phyloP scores from a whole-genome alignment of 1,139 yeast species.

The Geotrichum citri-aurantii region DNA sequence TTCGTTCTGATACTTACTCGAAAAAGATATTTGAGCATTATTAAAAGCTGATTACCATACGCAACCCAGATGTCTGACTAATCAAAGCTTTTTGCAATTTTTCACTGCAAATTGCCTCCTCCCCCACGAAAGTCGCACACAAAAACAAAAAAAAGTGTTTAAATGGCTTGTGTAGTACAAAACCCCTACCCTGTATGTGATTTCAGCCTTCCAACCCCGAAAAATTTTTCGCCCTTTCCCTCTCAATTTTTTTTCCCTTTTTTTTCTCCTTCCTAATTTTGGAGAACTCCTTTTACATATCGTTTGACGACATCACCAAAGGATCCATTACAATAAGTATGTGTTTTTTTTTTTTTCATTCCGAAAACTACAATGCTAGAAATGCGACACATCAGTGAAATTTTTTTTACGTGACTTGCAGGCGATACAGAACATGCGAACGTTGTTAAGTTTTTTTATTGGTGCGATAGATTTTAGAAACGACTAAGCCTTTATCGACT shows the following conservation, averaged over 20 bases:
- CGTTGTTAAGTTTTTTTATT: not conserved
- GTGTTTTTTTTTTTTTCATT: not conserved
- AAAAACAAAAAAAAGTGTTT: not conserved
- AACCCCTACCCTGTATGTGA: constrained; percentile 9
- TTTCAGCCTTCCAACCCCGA: not conserved
- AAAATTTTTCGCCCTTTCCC: not conserved
- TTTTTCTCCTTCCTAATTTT: not conserved
- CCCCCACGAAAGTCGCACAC: too few species aligned
- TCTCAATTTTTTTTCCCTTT: constrained; percentile 3
- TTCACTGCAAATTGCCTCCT: not conserved
- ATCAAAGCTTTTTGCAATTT: not conserved
- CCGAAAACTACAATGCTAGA: not conserved
- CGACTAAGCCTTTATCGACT: not conserved
- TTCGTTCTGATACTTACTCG: not conserved
- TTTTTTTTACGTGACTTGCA: not conserved
- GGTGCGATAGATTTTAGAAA: not conserved
- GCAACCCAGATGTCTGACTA: not conserved
- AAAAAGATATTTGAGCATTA: not conserved
- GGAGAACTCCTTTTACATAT: not conserved
- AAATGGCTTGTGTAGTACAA: not conserved
- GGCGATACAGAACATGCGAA: not conserved
- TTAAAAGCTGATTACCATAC: not conserved
- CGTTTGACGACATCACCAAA: constrained; percentile 15
- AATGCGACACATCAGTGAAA: not conserved
- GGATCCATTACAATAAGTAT: constrained; percentile 10